Evolutionary conservation across 352 stramenopile genomes (phyloP), one percentile per base, ranked within the genome.

Genomic region (Phytophthora kernoviae): DNA sequence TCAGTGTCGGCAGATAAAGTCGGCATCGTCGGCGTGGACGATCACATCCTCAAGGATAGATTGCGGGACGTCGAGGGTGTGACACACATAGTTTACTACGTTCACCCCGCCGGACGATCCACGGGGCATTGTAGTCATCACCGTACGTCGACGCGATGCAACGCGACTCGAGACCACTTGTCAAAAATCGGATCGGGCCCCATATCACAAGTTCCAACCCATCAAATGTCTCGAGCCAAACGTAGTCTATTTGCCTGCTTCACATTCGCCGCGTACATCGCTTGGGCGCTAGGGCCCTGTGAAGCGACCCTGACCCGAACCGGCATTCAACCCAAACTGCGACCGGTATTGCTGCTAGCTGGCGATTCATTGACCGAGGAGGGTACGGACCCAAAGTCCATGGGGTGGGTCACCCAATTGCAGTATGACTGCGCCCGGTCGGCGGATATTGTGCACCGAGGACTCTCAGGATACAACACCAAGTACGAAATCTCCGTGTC

Each of bases 311-410:
- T 65, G 26, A 41, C 62, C n/a, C 33, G 44, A n/a, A 65, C 18
- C 26, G 62, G 62, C 11, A 40, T 70, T 21, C 48, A 47, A 9
- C 62, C 62, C 21, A 59, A 61, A 21, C 51, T 70, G 12, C 55
- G 55, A 11, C 55, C 56, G 2, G 27, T 49, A 21, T 14, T 73
- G 45, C 43, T 73, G 20, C 43, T 76, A 4, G 50, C 57, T 4
- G 77, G 77, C 10, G 77, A 87, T 47, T 84, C 75, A 22, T 61
- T 84, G 18, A 87, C 77, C 0, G 53, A 87, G 52, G 65, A 58
- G 15, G 73, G 61, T 30, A 68, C 53, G 0, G 57, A 77, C 33
- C 63, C 65, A 5, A 55, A 62, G 15, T 43, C 50, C 30, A 61
- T 53, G n/a, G 75, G 77, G 0, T 87, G 73, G 65, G 69, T 73